Percentiles rank a stretch among this genome's conserved stretches.
Conservation (phyloP, 352 stramenopile species). For the Phytophthora sojae region DNA sequence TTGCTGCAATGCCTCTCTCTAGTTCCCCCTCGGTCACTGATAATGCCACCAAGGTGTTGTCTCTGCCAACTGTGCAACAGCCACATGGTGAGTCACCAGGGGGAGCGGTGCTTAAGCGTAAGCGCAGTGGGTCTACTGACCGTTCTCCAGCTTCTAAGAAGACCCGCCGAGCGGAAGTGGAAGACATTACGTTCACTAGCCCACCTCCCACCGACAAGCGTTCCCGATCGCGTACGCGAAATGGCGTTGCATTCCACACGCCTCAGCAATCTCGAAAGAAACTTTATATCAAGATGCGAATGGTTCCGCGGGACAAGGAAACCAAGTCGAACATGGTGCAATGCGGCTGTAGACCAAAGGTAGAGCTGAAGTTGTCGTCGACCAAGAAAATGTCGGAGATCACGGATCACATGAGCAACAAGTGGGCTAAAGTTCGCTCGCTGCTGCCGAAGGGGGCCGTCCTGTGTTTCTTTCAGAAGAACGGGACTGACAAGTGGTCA, state of each 20-base stretch:
- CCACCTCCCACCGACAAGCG: constrained; percentile 36
- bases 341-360: constrained; percentile 72
- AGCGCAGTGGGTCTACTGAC: constrained; percentile 30
- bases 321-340: constrained; percentile 57
- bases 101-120: constrained; percentile 36
- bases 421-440: constrained; percentile 63
- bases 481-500: constrained; percentile 53
- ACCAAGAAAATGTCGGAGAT: constrained; percentile 86
- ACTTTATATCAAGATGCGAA: constrained; percentile 85
- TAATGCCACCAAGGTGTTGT: constrained; percentile 32
- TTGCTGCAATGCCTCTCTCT: constrained; percentile 15
- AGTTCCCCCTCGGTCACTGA: constrained; percentile 16
- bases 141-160: constrained; percentile 36
- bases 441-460: constrained; percentile 36
- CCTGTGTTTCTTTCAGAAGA: constrained; percentile 68
- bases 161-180: constrained; percentile 12
- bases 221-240: constrained; percentile 23
- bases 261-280: constrained; percentile 71
- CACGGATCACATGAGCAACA: constrained; percentile 78
- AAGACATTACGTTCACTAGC: constrained; percentile 43
- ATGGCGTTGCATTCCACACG: constrained; percentile 51
- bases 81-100: constrained; percentile 13
- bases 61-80: constrained; percentile 32
- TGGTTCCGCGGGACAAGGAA: constrained; percentile 74
- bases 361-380: constrained; percentile 81